A percentile compares a stretch with the other conserved stretches of the same genome.
phyloP scores from a whole-genome alignment of 148 eudicot genomes.

The Arctostaphylos glauca region DNA sequence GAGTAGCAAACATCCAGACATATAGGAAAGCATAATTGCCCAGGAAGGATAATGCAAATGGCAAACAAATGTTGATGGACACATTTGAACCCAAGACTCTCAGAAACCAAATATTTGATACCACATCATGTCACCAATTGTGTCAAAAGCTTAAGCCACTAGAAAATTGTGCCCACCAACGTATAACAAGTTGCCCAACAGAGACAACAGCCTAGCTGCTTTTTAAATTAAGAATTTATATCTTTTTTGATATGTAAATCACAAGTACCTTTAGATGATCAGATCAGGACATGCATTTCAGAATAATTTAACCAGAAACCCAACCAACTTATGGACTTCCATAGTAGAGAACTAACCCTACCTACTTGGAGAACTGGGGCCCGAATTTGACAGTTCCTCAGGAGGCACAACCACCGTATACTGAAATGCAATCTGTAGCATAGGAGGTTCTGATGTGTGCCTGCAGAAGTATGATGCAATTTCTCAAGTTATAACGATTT shows the following conservation, averaged over 20 bases:
- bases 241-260: not conserved
- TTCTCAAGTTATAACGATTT: not conserved
- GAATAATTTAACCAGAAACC: slow-evolving; percentile 12
- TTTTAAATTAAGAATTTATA: not conserved
- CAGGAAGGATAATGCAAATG: not conserved
- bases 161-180: not conserved
- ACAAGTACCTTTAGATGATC: not conserved
- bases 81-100: not conserved
- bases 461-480: slow-evolving; percentile 37
- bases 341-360: slow-evolving; percentile 33
- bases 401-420: slow-evolving; percentile 92
- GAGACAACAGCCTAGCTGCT: not conserved
- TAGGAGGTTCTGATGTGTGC: slow-evolving; percentile 70
- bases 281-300: no score
- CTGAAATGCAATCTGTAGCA: slow-evolving; percentile 92
- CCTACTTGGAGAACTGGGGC: slow-evolving; percentile 69
- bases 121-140: not conserved
- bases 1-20: not conserved
- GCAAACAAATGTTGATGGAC: not conserved
- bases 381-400: slow-evolving; percentile 61
- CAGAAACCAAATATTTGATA: not conserved
- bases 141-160: not conserved
- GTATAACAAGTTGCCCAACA: not conserved
- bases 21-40: not conserved
- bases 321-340: not conserved